Evolutionary conservation across 805 yeast species (phyloP), one percentile per base, ranked within the genome.

Genomic region (Candida pseudoglaebosa): DNA sequence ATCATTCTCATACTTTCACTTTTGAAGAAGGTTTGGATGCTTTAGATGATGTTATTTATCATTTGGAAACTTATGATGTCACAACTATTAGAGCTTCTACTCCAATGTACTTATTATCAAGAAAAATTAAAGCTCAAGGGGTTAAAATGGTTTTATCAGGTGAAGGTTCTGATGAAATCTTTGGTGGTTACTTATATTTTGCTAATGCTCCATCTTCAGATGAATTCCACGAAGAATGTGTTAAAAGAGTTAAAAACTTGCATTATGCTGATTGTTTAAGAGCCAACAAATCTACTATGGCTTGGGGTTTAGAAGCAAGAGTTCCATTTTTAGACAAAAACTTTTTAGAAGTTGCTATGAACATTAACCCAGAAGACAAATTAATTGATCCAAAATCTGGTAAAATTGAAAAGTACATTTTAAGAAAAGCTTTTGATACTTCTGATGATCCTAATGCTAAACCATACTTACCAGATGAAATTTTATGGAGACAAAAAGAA

Each of bases 301-400:
- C 99, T 32, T 93, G 99, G 99, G 99, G 99, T 66, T 78, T 93
- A 48, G 99, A 93, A 73, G 99, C 99, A 45, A 85, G 99, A 71
- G 99, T 93, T 52, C 99, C 99, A 52, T 93, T 93, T 85, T 78
- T 93, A 70, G 99, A 93, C 71, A 86, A 82, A 71, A 76, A 82
- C 62, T 93, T 93, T 78, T 72, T 93, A 65, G 87, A 91, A 56
- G 78, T 86, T 32, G 80, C 95, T 65, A 84, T 93, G 96, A 84
- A 84, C 84, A 85, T 93, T 59, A 84, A 84, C 68, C 98, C 99
- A 49, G 75, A 75, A 48, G 97, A 93, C 57, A 93, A 93, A 73
- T 58, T 91, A 65, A 91, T 91, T 62, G 71, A 77, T 43, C 79
- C 67, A 51, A 57, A 65, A n/a, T 76, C 75, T 42, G 95, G 87